phyloP scores from a whole-genome alignment of 2,329 filamentous ascomycete species.

The Calycina marina region DNA sequence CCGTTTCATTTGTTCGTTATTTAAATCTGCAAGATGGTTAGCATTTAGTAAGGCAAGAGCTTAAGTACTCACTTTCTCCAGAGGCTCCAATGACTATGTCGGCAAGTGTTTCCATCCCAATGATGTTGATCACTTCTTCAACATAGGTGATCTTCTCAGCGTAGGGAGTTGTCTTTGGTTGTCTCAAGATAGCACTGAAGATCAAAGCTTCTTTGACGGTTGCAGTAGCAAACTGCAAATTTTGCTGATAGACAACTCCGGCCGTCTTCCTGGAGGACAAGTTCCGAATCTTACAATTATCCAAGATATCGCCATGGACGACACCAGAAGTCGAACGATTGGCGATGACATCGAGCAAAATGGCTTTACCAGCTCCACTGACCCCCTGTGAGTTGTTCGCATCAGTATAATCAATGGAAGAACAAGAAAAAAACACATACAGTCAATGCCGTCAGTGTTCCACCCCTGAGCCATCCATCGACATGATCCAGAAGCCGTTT shows the following conservation, averaged over 20 bases:
- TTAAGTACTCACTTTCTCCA: conserved; percentile 45
- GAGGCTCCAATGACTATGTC: conserved; percentile 85
- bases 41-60: background rate
- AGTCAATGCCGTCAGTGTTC: conserved; percentile 55
- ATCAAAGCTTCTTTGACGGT: conserved; percentile 79
- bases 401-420: background rate
- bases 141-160: conserved; percentile 78
- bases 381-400: too few species aligned
- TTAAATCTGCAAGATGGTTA: conserved; percentile 11
- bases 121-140: conserved; percentile 74
- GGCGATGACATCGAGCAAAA: conserved; percentile 68
- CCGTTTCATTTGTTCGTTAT: conserved; percentile 50
- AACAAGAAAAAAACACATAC: conserved; percentile 18
- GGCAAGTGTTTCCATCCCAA: conserved; percentile 83
- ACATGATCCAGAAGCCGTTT: conserved; percentile 54
- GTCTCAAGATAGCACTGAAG: conserved; percentile 79
- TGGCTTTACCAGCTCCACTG: conserved; percentile 67
- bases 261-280: conserved; percentile 77
- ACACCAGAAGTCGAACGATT: conserved; percentile 75
- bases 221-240: conserved; percentile 69
- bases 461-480: conserved; percentile 58
- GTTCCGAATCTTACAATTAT: conserved; percentile 43
- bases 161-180: conserved; percentile 55
- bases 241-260: conserved; percentile 84
- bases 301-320: conserved; percentile 68